Evolutionary conservation across 352 stramenopile species (phyloP).

Genomic region (Phytophthora fragariae): DNA sequence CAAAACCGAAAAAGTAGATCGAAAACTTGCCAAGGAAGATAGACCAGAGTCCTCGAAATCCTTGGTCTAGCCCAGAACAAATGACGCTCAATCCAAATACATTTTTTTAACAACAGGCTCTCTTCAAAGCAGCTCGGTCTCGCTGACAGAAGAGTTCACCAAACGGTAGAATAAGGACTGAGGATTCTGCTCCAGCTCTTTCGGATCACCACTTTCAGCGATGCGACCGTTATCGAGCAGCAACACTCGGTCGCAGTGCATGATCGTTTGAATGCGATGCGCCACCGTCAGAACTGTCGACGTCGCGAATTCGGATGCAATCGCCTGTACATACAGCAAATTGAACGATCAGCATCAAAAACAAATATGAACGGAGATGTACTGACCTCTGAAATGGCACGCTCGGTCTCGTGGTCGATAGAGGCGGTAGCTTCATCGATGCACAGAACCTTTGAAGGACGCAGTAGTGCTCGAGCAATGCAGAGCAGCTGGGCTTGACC

Average conservation of each 20-base stretch:
- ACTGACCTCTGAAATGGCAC: constrained; percentile 70
- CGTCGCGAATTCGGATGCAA: constrained; percentile 92
- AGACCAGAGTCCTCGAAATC: constrained; percentile 21
- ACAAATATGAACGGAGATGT: not conserved
- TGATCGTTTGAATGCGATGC: constrained; percentile 96
- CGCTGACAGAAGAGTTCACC: constrained; percentile 25
- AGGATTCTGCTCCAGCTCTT: constrained; percentile 41
- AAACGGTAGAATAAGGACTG: constrained; percentile 57
- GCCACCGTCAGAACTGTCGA: constrained; percentile 98
- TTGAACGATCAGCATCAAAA: not conserved
- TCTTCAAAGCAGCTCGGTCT: constrained; percentile 15
- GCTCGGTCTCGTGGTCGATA: constrained; percentile 92
- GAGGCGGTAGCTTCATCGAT: constrained; percentile 92
- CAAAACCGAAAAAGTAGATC: constrained; percentile 14
- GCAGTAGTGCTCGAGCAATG: constrained; percentile 83
- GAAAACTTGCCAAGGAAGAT: constrained; percentile 14
- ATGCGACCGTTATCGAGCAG: constrained; percentile 68
- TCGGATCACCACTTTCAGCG: constrained; percentile 58
- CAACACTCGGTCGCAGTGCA: constrained; percentile 92
- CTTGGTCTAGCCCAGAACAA: not conserved
- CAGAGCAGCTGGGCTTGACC: constrained; percentile 82
- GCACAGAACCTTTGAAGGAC: constrained; percentile 93
- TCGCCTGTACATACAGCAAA: constrained; percentile 56
- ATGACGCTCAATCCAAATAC: not conserved
- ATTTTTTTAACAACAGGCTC: not conserved